Evolutionary conservation across 331 rosid species (phyloP), one percentile per base, ranked within the genome.

Genomic region (Malus hybrid): DNA sequence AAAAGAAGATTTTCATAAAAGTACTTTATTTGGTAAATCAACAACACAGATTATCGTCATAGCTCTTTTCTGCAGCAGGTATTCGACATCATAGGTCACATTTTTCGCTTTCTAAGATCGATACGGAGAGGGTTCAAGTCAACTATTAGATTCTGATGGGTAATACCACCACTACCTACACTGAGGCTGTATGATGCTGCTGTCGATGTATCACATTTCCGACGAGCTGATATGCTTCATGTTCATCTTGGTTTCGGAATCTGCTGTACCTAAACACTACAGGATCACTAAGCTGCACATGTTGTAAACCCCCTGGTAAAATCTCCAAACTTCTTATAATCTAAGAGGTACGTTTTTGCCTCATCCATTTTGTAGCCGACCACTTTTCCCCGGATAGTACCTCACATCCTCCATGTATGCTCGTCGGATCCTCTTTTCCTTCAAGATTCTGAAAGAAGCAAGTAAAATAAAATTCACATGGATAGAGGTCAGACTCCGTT

Each of bases 351-450:
- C 66, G 56, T 82, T 59, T 82, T 80, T 87, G 90, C 79, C 90
- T 87, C 88, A 87, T 82, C 90, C 88, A 87, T 87, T 87, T 87
- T 44, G 90, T 87, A 60, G 91, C 91, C 24, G 91, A 84, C 91
- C 91, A 84, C 63, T 87, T 87, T 73, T 87, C 91, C 15, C 91
- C 91, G 1, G 83, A 34, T 42, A 84, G 71, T 13, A 87, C 91
- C 56, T 87, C 82, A 15, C 91, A 87, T 6, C 91, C 91, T 77
- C 87, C 91, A 62, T 87, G 88, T 65, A 87, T 64, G 84, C 91
- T 87, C 24, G 75, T 78, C 22, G 87, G 87, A 80, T 87, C 88
- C 12, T 85, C 82, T 68, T 84, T 69, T 29, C 91, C 91, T 69
- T 87, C 86, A 27, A 87, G 84, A 56, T 87, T 84, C 91, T 87